Conservation (phyloP, 1,284 basidiomycete genomes). For the Golubevia sp. region DNA sequence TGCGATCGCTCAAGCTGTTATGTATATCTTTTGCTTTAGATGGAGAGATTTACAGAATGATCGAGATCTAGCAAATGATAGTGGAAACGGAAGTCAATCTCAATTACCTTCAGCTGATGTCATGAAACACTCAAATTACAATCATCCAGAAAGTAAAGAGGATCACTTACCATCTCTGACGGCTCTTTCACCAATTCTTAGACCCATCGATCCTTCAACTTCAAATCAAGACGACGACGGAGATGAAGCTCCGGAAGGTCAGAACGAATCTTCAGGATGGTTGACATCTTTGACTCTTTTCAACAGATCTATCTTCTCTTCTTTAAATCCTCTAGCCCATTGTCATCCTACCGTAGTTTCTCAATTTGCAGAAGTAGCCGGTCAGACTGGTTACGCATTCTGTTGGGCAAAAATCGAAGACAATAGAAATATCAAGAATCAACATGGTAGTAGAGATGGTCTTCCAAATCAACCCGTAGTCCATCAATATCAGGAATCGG, state of each 20-base stretch:
- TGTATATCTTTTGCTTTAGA: conserved; percentile 97
- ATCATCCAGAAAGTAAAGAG: no score
- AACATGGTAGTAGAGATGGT: conserved; percentile 1
- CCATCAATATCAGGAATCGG: conserved; percentile 42
- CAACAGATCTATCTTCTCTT: conserved; percentile 78
- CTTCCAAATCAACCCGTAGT: conserved; percentile 34
- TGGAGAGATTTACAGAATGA: conserved; percentile 82
- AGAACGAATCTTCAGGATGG: conserved; percentile 67
- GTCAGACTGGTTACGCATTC: conserved; percentile 88
- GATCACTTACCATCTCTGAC: no score
- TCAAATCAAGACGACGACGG: conserved; percentile 8
- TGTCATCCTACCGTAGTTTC: conserved; percentile 84
- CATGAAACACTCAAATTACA: no score
- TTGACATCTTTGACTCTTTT: conserved; percentile 79
- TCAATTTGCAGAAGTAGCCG: conserved; percentile 93
- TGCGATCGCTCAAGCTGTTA: conserved; percentile 87
- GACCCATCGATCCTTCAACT: no score
- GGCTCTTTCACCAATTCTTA: no score
- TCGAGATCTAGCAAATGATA: conserved; percentile 66
- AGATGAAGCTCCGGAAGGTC: conserved; percentile 9
- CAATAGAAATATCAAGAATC: conserved; percentile 64
- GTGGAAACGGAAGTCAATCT: conserved; percentile 20
- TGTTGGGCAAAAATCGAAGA: conserved; percentile 91
- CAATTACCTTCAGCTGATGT: no score
- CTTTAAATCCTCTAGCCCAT: conserved; percentile 78